Percentiles rank a stretch among this genome's conserved stretches.
Evolutionary conservation across 148 eudicot species (phyloP).

Genomic region (Selenicereus undatus): DNA sequence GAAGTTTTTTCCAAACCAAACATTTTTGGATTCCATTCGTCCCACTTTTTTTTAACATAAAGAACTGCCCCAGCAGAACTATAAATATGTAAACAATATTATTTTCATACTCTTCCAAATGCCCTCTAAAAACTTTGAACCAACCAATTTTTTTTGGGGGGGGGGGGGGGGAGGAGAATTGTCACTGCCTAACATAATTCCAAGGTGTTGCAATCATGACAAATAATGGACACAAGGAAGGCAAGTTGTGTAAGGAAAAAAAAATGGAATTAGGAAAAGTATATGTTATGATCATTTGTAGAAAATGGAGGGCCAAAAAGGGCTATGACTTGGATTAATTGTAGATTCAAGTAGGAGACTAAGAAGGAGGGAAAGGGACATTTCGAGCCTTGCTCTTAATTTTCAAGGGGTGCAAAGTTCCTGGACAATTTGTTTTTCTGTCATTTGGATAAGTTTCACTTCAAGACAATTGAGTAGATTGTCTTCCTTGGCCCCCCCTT

Average conservation of each 20-base stretch:
- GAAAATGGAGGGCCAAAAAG: background rate
- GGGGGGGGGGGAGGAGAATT: too few species aligned
- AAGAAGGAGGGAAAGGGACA: conserved; percentile 16
- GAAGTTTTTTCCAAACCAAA: too few species aligned
- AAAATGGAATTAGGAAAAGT: background rate
- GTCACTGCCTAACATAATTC: background rate
- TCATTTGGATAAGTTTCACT: conserved; percentile 30
- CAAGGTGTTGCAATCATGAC: background rate
- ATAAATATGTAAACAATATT: too few species aligned
- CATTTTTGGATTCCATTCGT: too few species aligned
- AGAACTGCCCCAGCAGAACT: too few species aligned
- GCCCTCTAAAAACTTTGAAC: too few species aligned
- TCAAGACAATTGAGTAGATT: conserved; percentile 20
- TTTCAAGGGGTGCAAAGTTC: conserved; percentile 19
- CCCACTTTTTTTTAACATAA: too few species aligned
- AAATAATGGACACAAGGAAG: background rate
- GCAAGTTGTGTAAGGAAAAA: conserved; percentile 9
- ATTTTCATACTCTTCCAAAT: too few species aligned
- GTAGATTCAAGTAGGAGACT: conserved; percentile 22
- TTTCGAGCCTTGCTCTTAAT: conserved; percentile 1
- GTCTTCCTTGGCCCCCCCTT: background rate
- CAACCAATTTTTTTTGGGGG: too few species aligned
- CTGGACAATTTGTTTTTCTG: conserved; percentile 16
- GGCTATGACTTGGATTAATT: background rate
- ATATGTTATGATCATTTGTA: background rate